phyloP scores from a whole-genome alignment of 164 flowering plant genomes.

The Stephania yunnanensis region DNA sequence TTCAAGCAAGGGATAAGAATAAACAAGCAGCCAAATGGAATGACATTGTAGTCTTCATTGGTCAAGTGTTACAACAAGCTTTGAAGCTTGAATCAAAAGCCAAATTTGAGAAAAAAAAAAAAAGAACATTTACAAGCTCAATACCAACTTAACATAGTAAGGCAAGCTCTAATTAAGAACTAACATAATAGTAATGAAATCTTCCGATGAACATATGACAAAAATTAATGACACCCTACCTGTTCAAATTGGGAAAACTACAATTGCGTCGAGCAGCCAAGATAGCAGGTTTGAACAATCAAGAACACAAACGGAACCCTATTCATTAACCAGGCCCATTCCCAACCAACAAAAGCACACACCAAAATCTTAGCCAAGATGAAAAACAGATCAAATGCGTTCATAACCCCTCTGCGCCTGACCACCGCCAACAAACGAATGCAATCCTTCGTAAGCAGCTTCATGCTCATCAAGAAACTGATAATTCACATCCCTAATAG shows the following conservation, averaged over 20 bases:
- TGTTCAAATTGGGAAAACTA: background rate
- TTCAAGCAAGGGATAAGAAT: too few relatives aligned
- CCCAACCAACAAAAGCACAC: background rate
- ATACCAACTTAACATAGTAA: background rate
- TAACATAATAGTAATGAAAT: background rate
- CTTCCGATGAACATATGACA: background rate
- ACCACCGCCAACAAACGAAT: slow-evolving; percentile 27
- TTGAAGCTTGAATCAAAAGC: background rate
- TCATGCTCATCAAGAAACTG: slow-evolving; percentile 24
- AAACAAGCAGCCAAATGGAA: background rate
- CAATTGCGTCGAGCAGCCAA: background rate
- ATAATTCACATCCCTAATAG: slow-evolving; percentile 50
- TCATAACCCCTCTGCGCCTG: background rate
- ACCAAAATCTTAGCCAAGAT: background rate
- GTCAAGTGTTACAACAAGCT: background rate
- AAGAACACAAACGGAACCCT: too few relatives aligned
- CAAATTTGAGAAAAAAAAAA: background rate
- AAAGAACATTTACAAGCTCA: background rate
- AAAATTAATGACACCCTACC: background rate
- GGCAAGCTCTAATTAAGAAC: background rate
- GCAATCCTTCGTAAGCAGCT: slow-evolving; percentile 23
- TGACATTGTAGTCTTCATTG: background rate
- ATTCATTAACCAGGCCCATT: too few relatives aligned
- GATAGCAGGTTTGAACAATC: background rate
- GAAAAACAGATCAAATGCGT: background rate